Conservation (phyloP, 1,284 basidiomycete species). For the Volvariella surrecta region DNA sequence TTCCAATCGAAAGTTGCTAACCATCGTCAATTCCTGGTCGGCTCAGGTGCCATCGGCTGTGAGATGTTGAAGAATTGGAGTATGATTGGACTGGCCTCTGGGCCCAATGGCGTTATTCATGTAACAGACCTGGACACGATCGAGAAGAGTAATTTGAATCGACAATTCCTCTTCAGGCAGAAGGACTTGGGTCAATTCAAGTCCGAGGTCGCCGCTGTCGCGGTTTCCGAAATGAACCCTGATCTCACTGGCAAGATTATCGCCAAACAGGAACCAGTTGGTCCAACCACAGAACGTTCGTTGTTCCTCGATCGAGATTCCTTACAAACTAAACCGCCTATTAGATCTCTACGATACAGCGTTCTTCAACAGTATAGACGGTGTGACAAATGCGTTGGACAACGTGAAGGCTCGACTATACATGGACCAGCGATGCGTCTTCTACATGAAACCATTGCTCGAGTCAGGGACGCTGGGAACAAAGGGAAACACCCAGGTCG, state of each 20-base stretch:
- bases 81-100: conserved; percentile 94
- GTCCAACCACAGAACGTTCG: conserved; percentile 86
- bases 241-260: conserved; percentile 85
- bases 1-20: conserved; percentile 95
- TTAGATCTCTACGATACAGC: conserved; percentile 83
- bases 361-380: conserved; percentile 87
- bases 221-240: conserved; percentile 96
- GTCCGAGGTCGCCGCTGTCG: conserved; percentile 88
- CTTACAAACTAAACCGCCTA: not conserved
- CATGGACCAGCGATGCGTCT: conserved; percentile 98
- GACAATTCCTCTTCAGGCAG: conserved; percentile 96
- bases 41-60: conserved; percentile 97
- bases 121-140: conserved; percentile 99
- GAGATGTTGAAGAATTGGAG: conserved; percentile 99
- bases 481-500: conserved; percentile 97
- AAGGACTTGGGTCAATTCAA: conserved; percentile 99
- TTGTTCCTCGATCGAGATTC: conserved; percentile 10
- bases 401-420: conserved; percentile 95
- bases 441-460: conserved; percentile 93
- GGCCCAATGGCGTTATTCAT: conserved; percentile 77
- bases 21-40: conserved; percentile 94
- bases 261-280: conserved; percentile 92
- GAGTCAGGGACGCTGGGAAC: conserved; percentile 99
- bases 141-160: conserved; percentile 98
- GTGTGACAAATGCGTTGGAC: conserved; percentile 99